These are phyloP conservation scores for Knoxdaviesia proteae DNA, from an alignment of 2,329 filamentous ascomycete genomes.

Conservation along the genomic window DNA sequence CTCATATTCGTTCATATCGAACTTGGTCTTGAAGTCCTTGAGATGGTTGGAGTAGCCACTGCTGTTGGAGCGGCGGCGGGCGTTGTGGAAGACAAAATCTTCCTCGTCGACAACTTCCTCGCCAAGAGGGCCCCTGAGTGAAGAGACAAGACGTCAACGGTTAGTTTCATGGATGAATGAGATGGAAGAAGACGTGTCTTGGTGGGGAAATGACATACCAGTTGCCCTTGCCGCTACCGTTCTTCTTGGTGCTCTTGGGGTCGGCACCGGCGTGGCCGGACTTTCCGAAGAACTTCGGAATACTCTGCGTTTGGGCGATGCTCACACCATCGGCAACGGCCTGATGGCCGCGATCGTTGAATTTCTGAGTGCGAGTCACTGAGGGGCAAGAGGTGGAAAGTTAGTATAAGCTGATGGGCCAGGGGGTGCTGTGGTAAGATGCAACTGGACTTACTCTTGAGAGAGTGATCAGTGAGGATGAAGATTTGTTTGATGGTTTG, in stretches of 20 bases:
- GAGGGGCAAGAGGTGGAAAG: constrained; percentile 1
- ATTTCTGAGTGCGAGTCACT: constrained; percentile 98
- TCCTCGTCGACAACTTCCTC: constrained; percentile 71
- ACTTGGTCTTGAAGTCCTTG: constrained; percentile 85
- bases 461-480: not conserved
- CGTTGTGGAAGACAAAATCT: constrained; percentile 63
- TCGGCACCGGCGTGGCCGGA: constrained; percentile 59
- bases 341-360: constrained; percentile 79
- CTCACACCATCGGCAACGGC: constrained; percentile 51
- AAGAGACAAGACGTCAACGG: not conserved
- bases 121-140: constrained; percentile 54
- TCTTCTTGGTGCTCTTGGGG: constrained; percentile 92
- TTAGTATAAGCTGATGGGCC: constrained; percentile 4
- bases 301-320: constrained; percentile 39
- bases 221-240: constrained; percentile 78
- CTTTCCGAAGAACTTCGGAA: constrained; percentile 90
- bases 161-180: not conserved
- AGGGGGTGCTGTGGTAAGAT: not conserved
- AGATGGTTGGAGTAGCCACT: constrained; percentile 50
- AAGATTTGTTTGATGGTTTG: not conserved
- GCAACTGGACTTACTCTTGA: constrained; percentile 6
- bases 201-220: constrained; percentile 40
- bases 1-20: constrained; percentile 73
- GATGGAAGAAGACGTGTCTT: not conserved
- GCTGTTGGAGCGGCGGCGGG: constrained; percentile 83